Percentiles rank a stretch among this genome's conserved stretches.
phyloP scores from a whole-genome alignment of 192 early-diverging fungal species.

The Gaertneriomyces semiglobifer region DNA sequence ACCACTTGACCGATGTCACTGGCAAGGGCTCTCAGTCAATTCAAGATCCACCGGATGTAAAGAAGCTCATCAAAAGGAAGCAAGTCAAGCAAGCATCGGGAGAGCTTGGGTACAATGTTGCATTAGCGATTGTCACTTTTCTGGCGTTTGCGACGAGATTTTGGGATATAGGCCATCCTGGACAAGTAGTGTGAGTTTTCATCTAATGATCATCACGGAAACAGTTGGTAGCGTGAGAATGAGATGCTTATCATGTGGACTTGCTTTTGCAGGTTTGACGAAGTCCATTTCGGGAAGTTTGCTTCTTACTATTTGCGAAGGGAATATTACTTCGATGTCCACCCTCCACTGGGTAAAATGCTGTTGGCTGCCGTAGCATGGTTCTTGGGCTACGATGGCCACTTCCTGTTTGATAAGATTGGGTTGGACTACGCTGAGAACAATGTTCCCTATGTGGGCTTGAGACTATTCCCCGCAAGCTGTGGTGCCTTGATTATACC shows the following conservation, averaged over 20 bases:
- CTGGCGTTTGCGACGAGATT: conserved; percentile 38
- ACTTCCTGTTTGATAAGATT: conserved; percentile 93
- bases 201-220: not conserved
- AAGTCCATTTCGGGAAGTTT: conserved; percentile 99
- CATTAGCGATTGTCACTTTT: conserved; percentile 27
- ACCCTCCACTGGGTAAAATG: conserved; percentile 93
- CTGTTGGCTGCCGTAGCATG: conserved; percentile 79
- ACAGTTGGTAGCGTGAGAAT: not conserved
- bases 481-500: conserved; percentile 75
- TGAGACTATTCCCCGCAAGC: conserved; percentile 75
- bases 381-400: conserved; percentile 89
- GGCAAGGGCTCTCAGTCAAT: too few species aligned
- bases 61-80: too few species aligned
- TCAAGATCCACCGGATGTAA: too few species aligned
- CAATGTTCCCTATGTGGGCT: conserved; percentile 82
- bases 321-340: conserved; percentile 95
- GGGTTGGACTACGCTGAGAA: conserved; percentile 85
- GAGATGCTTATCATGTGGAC: not conserved
- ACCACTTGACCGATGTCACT: too few species aligned
- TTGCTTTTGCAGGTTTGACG: conserved; percentile 75
- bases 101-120: conserved; percentile 12
- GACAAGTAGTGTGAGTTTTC: conserved; percentile 44
- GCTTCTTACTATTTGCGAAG: conserved; percentile 85
- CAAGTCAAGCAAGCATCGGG: not conserved
- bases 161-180: conserved; percentile 41